These are phyloP conservation scores for Myochromella boudieri DNA, from an alignment of 768 basidiomycete species.

Conservation along the genomic window DNA sequence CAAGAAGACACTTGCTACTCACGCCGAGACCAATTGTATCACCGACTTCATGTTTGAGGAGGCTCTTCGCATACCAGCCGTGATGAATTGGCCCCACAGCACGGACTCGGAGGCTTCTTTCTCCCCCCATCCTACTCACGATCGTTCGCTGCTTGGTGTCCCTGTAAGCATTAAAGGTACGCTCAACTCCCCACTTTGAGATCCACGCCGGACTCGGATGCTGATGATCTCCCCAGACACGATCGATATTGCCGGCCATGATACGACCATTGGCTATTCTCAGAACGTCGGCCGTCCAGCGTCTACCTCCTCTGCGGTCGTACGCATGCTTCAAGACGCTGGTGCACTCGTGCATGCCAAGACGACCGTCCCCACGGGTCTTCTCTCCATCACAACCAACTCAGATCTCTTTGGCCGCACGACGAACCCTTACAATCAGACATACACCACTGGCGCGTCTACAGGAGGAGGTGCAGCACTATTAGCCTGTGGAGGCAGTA, in stretches of 20 bases:
- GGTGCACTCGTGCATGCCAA: constrained; percentile 67
- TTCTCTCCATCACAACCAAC: constrained; percentile 54
- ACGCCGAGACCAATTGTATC: constrained; percentile 63
- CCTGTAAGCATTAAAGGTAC: constrained; percentile 70
- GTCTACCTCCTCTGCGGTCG: constrained; percentile 48
- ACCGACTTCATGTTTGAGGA: constrained; percentile 63
- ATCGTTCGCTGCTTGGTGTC: constrained; percentile 60
- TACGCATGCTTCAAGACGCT: constrained; percentile 55
- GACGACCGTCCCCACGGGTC: constrained; percentile 58
- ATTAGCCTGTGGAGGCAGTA: constrained; percentile 61
- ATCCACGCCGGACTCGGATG: not conserved
- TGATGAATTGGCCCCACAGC: constrained; percentile 37
- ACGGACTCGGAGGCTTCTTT: constrained; percentile 33
- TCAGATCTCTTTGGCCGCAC: constrained; percentile 66
- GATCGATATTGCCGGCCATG: constrained; percentile 53
- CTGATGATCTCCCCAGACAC: constrained; percentile 33
- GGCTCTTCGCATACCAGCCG: constrained; percentile 36
- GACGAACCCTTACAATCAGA: constrained; percentile 59
- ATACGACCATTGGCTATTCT: constrained; percentile 63
- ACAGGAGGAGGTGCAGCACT: constrained; percentile 72
- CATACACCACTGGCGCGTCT: constrained; percentile 58
- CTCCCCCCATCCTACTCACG: constrained; percentile 30
- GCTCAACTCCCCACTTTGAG: constrained; percentile 9
- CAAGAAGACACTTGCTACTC: constrained; percentile 54
- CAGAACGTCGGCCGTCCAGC: constrained; percentile 44